Base-by-base conservation (phyloP, 129 eudicot genomes). In the Centrapalus pauciflorus region DNA sequence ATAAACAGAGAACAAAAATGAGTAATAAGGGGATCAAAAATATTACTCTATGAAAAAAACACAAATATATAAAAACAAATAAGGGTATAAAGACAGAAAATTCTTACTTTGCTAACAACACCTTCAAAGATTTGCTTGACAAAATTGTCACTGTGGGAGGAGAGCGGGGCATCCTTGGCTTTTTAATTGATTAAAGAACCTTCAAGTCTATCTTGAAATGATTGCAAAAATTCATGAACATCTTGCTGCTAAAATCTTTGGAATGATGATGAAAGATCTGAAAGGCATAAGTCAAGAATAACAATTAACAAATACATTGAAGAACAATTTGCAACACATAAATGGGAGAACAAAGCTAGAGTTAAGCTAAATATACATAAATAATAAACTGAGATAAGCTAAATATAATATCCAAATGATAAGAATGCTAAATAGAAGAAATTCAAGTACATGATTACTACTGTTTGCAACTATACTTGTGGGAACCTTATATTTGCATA, bases 151-250 rank as follows among this genome's bases (percentile, higher is more conserved):
- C 67, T 25, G 32, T 25, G 32, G 34, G 64, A 59, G 59, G 79
- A 20, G 17, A 5, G 19, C 30, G 29, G 61, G 25, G 12, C 0
- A 7, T 43, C 66, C 43, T 51, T 55, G 0, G 1, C 2, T 38
- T 33, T 49, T 40, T 52, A 64, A 38, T 71, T 60, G 51, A 20
- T 48, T 72, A 82, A 78, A 59, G 70, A 70, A 55, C 74, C 75
- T 54, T 86, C 95, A 49, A 83, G 84, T 54, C 72, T 83, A 70
- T 83, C 89, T 64, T 83, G 43, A 35, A 86, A 81, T 52, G 84
- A 83, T 64, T 83, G 89, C 54, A 86, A 66, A 57, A 83, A 86
- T 61, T 83, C 89, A 75, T 86, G 95, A 48, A 89, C 95, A 72
- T 86, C 95, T 65, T 86, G 89, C 76, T 86, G 95, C 43, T 83